Base-by-base conservation (phyloP, 176 grass and related monocot genomes). In the Hsuehochloa calcarea region DNA sequence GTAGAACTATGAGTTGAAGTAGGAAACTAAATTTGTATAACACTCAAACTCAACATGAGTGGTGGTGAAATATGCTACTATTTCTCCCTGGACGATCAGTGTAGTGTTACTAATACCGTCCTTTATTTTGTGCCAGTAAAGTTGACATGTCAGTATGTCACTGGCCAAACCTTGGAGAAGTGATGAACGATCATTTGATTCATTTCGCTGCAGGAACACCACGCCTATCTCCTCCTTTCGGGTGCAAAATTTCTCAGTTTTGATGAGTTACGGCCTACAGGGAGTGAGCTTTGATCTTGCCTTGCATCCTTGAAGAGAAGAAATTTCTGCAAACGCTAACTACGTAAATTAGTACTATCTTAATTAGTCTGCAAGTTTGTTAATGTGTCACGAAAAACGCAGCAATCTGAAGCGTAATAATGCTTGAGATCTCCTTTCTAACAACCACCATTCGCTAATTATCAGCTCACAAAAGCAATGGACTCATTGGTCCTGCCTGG, bases 391-490 rank as follows among this genome's bases (percentile, higher is more conserved):
- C 14, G 4, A 29, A 70, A 43, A 85, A 54, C 10, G 19, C 62
- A n/a, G 34, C 15, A 15, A 20, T 38, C 45, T 84, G 35, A 26
- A 67, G 37, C 25, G 10, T 88, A 71, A 88, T 88, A 37, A 73
- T 79, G 35, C 35, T 23, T 4, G 23, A 15, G 27, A 84, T 84
- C 74, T 65, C 11, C 87, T 84, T 89, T 80, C 67, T 27, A 84
- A 45, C 87, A 5, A 89, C 81, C 67, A 59, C 75, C 25, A 29
- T 67, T 79, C 25, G 43, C 66, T 44, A 58, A 82, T 70, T 60
- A 43, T 68, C 3, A 67, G n/a, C 60, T 67, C 13, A 17, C n/a
- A 8, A 79, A 72, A 71, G 51, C 38, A 3, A 5, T 5, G 38
- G 58, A 43, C 9, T 56, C 2, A 4, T 39, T 0, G 50, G 31